phyloP scores from a whole-genome alignment of 2,329 filamentous ascomycete genomes.

The Ascochyta fabae region DNA sequence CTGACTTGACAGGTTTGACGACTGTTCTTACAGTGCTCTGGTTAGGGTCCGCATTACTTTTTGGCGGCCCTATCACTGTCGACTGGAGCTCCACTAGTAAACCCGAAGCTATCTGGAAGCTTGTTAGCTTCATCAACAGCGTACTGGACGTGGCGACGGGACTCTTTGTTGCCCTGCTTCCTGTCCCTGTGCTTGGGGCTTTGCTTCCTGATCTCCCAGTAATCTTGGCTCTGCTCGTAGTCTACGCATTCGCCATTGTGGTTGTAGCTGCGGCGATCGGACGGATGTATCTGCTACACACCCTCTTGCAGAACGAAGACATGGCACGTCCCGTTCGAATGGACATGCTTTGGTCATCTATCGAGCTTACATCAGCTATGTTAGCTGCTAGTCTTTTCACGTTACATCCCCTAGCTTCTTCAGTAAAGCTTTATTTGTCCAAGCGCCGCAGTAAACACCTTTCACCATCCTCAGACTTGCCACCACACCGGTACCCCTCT shows the following conservation, averaged over 20 bases:
- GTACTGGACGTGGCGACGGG: neutral
- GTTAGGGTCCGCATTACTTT: constrained; percentile 53
- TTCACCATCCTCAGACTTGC: neutral
- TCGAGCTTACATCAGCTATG: neutral
- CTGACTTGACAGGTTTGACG: constrained; percentile 20
- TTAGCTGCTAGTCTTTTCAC: neutral
- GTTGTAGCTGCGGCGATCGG: neutral
- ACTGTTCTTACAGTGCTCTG: constrained; percentile 51
- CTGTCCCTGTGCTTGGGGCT: neutral
- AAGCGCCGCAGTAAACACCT: neutral
- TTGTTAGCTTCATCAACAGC: constrained; percentile 7
- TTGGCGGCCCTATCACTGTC: constrained; percentile 54
- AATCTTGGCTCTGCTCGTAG: neutral
- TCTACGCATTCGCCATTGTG: neutral
- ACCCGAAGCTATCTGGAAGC: neutral
- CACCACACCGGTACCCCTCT: neutral
- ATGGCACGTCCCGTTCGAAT: neutral
- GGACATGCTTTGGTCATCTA: constrained; percentile 1
- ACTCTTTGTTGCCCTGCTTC: neutral
- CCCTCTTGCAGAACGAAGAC: neutral
- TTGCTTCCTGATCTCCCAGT: neutral
- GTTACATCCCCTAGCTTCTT: neutral
- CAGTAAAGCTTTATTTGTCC: neutral
- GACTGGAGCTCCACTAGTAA: constrained; percentile 48
- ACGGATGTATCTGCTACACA: neutral